Conservation (phyloP, 1,284 basidiomycete genomes). For the Ganoderma sinense region DNA sequence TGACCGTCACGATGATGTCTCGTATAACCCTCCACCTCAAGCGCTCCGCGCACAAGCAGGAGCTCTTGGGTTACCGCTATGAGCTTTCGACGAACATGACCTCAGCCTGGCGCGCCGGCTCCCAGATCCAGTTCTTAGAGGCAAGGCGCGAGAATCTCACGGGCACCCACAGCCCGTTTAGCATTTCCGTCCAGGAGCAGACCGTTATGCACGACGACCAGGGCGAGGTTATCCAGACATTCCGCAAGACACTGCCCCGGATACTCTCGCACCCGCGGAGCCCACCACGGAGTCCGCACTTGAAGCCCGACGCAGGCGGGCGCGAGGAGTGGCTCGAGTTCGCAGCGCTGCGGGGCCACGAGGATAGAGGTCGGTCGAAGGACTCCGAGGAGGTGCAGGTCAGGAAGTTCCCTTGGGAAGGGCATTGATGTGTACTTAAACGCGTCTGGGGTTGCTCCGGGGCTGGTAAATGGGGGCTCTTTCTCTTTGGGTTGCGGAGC, state of each 20-base stretch:
- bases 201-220: conserved; percentile 37
- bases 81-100: conserved; percentile 3
- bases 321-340: conserved; percentile 17
- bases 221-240: conserved; percentile 22
- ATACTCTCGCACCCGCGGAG: neutral
- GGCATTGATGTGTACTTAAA: neutral
- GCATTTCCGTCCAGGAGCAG: conserved; percentile 8
- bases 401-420: neutral
- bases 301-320: neutral
- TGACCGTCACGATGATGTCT: conserved; percentile 58
- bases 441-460: neutral
- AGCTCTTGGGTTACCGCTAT: neutral
- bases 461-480: neutral
- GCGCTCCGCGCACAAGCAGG: conserved; percentile 1
- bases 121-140: conserved; percentile 3
- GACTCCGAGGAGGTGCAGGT: neutral
- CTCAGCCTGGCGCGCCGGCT: neutral
- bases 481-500: neutral
- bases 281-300: neutral
- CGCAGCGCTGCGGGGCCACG: neutral
- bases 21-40: conserved; percentile 57
- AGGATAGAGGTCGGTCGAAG: neutral
- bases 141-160: neutral
- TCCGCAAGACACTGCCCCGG: neutral
- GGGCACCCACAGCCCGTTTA: neutral